A percentile compares a stretch with the other conserved stretches of the same genome.
Conservation (phyloP, 2,329 filamentous ascomycete genomes). For the Aspergillus udagawae region DNA sequence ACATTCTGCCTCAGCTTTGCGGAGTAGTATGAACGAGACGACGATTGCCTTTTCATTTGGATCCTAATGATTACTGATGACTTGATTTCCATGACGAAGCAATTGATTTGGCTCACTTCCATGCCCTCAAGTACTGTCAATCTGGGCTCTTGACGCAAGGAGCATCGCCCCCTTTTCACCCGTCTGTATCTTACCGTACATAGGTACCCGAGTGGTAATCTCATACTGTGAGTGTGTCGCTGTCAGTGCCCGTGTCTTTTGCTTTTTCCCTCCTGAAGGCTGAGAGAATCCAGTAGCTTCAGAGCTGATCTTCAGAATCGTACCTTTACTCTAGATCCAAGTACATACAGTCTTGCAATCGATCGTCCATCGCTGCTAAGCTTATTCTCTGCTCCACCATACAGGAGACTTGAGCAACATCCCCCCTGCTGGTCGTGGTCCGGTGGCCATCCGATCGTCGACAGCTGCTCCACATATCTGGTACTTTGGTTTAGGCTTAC, state of each 20-base stretch:
- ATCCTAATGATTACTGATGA: too few species aligned
- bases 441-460: slow-evolving; percentile 6
- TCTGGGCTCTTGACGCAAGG: background rate
- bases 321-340: slow-evolving; percentile 1
- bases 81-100: too few species aligned
- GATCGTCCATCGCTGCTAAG: slow-evolving; percentile 17
- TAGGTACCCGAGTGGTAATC: background rate
- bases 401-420: slow-evolving; percentile 11
- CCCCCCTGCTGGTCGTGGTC: slow-evolving; percentile 9
- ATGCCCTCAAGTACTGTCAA: background rate
- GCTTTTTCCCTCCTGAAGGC: background rate
- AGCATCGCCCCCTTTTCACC: background rate
- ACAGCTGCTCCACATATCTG: slow-evolving; percentile 6
- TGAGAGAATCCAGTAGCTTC: too few species aligned
- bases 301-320: too few species aligned
- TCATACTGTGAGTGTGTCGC: too few species aligned
- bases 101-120: background rate
- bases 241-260: background rate
- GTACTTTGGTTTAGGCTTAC: too few species aligned
- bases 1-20: background rate
- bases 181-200: background rate
- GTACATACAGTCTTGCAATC: slow-evolving; percentile 3
- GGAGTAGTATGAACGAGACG: too few species aligned
- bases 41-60: background rate
- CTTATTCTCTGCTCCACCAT: slow-evolving; percentile 19